Evolutionary conservation across 2,329 filamentous ascomycete species (phyloP), one percentile per base, ranked within the genome.

Genomic region (Neophaeococcomyces mojaviensis): DNA sequence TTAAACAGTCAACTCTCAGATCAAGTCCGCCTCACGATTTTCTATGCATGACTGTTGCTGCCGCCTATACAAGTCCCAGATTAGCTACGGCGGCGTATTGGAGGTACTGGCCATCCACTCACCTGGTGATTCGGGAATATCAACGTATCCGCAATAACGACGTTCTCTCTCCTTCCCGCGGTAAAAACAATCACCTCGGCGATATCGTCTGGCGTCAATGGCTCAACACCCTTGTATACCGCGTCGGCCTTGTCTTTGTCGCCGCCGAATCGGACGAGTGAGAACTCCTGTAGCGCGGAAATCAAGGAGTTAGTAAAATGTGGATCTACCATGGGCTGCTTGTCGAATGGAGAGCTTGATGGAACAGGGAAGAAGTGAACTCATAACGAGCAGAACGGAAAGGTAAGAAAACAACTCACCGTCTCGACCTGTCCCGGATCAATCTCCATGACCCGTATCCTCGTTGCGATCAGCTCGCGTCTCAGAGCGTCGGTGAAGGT

Each of bases 341-440:
- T n/a, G n/a, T n/a, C n/a, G n/a, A n/a, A n/a, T n/a, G n/a, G n/a
- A n/a, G n/a, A n/a, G n/a, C n/a, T n/a, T n/a, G n/a, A n/a, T n/a
- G n/a, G n/a, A n/a, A n/a, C n/a, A n/a, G n/a, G 6, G 9, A 30
- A 39, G 22, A 31, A 30, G 15, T 13, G 9, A 10, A 18, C 10
- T 12, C 15, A 30, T 5, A 20, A 15, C 4, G 19, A 38, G 19
- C 22, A 19, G 4, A 8, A 43, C 24, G 16, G 18, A 12, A 2
- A 19, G 28, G 13, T 3, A n/a, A 28, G 12, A 16, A 20, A 26
- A 34, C 7, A 7, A 57, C 72, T 50, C 66, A 82, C 80, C 36
- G 89, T 95, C 74, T 95, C 88, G 38, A 95, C 88, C 68, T 94
- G 88, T 20, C 89, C 89, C 0, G 89, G 89, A 59, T 95, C 89